Percentiles rank a stretch among this genome's conserved stretches.
Evolutionary conservation across 257 asterid species (phyloP).

Genomic region (Phtheirospermum japonicum): DNA sequence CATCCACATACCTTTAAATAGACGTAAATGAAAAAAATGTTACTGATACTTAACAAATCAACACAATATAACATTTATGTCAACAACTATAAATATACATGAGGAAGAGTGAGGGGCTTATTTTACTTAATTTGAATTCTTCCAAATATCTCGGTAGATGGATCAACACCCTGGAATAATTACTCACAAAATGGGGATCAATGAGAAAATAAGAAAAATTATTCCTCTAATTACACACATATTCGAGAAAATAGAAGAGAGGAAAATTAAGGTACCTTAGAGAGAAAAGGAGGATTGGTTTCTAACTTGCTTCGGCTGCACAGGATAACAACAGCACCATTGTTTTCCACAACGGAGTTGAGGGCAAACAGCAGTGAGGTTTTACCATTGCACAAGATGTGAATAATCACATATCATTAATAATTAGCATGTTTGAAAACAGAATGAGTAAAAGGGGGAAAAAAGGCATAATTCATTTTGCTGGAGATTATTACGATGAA

Average conservation of each 20-base stretch:
- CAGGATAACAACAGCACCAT: conserved; percentile 53
- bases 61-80: not conserved
- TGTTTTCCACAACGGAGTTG: conserved; percentile 45
- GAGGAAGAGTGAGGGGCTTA: not conserved
- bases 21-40: conserved; percentile 36
- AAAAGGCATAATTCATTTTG: too few species aligned
- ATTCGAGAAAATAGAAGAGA: not conserved
- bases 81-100: conserved; percentile 8
- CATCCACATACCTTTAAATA: too few species aligned
- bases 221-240: not conserved
- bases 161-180: conserved; percentile 61
- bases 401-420: not conserved
- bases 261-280: conserved; percentile 49
- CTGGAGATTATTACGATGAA: not conserved
- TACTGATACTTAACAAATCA: conserved; percentile 15
- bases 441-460: not conserved
- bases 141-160: conserved; percentile 61
- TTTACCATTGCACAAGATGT: conserved; percentile 61
- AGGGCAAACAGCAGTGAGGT: conserved; percentile 82
- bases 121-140: conserved; percentile 67
- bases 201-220: not conserved
- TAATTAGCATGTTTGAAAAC: not conserved
- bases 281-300: conserved; percentile 65
- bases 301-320: conserved; percentile 67
- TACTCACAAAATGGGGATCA: conserved; percentile 10